These are phyloP conservation scores for Phytophthora foliorum DNA, from an alignment of 352 stramenopile genomes.

Conservation along the genomic window DNA sequence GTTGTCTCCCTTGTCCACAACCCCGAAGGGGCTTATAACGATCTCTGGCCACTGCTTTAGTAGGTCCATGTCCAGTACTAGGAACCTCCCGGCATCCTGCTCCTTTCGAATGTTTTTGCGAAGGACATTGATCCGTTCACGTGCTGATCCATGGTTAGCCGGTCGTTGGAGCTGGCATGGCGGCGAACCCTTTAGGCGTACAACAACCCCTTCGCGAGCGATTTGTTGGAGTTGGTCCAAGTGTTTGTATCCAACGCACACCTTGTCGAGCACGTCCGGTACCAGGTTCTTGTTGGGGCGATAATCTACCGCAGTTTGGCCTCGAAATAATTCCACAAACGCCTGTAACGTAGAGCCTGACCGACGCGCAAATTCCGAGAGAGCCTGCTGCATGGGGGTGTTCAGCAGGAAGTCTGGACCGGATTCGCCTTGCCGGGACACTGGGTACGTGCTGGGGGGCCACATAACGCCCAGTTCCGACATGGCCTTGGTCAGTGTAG, in stretches of 20 bases:
- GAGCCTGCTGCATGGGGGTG: conserved; percentile 7
- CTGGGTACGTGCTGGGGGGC: not conserved
- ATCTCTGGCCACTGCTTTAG: conserved; percentile 25
- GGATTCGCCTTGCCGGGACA: not conserved
- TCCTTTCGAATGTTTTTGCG: conserved; percentile 34
- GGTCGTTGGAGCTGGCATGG: too few species aligned
- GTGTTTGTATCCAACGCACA: conserved; percentile 18
- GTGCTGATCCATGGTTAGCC: too few species aligned
- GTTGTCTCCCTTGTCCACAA: conserved; percentile 18
- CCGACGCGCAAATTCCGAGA: conserved; percentile 18
- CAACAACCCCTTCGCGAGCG: conserved; percentile 1
- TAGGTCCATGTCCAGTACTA: conserved; percentile 34
- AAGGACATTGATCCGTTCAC: conserved; percentile 20
- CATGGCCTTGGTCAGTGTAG: not conserved
- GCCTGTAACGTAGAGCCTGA: not conserved
- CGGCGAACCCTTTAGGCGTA: too few species aligned
- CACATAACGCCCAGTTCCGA: not conserved
- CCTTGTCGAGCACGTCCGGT: not conserved
- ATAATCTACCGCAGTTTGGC: conserved; percentile 16
- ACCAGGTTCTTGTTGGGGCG: conserved; percentile 25
- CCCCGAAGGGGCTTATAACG: conserved; percentile 23
- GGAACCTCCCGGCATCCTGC: conserved; percentile 18
- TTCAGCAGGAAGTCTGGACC: conserved; percentile 19
- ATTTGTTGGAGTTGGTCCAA: conserved; percentile 11
- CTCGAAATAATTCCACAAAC: conserved; percentile 23